Evolutionary conservation across 805 yeast genomes (phyloP).

Genomic region (Yarrowia porcina): DNA sequence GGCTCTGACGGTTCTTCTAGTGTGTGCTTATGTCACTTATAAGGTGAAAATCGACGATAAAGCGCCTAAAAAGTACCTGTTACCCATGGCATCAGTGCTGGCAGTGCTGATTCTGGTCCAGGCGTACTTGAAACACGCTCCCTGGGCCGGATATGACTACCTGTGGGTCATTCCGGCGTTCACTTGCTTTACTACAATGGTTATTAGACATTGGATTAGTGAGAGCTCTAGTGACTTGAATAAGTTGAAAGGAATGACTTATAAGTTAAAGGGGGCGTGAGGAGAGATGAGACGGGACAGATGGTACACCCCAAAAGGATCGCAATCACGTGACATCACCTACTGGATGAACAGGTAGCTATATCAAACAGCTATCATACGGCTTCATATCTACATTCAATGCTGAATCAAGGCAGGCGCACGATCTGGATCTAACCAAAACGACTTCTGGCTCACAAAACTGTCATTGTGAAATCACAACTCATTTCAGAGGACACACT

Average conservation of each 20-base stretch:
- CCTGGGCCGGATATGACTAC: conserved; percentile 35
- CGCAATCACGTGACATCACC: too few species aligned
- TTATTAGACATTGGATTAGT: conserved; percentile 35
- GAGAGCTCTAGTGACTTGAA: conserved; percentile 30
- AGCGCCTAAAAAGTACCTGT: conserved; percentile 24
- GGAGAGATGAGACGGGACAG: too few species aligned
- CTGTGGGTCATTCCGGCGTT: conserved; percentile 37
- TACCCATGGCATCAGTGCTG: conserved; percentile 29
- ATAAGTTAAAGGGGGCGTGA: conserved; percentile 36
- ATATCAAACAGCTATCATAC: too few species aligned
- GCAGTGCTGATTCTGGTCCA: conserved; percentile 30
- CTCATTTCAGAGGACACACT: too few species aligned
- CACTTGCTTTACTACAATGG: conserved; percentile 31
- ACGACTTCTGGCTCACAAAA: too few species aligned
- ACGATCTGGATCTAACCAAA: too few species aligned
- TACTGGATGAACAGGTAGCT: too few species aligned
- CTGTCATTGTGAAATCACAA: too few species aligned
- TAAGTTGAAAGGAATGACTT: conserved; percentile 28
- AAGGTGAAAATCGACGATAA: conserved; percentile 21
- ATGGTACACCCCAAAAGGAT: too few species aligned
- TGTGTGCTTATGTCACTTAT: conserved; percentile 33
- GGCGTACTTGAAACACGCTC: conserved; percentile 32
- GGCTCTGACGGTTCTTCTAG: conserved; percentile 32
- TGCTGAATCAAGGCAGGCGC: too few species aligned
- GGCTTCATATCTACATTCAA: too few species aligned